Evolutionary conservation across 352 stramenopile genomes (phyloP).

Genomic region (Phytophthora sojae): DNA sequence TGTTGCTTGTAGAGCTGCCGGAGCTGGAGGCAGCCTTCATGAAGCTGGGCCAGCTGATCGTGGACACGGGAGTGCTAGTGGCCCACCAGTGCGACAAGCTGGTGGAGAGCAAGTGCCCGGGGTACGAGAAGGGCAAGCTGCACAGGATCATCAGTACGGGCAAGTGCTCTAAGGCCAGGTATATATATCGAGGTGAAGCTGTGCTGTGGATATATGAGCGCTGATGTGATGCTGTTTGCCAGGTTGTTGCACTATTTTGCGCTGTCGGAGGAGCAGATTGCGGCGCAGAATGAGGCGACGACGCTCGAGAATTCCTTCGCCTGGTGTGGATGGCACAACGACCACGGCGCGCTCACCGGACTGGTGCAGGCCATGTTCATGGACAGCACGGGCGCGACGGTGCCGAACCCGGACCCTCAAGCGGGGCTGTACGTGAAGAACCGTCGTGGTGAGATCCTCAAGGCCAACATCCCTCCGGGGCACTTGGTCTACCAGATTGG

Average conservation of each 20-base stretch:
- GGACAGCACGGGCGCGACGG: slow-evolving; percentile 68
- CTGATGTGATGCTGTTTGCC: neutral
- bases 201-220: neutral
- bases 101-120: slow-evolving; percentile 71
- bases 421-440: slow-evolving; percentile 96
- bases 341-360: slow-evolving; percentile 95
- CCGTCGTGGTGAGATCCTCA: slow-evolving; percentile 88
- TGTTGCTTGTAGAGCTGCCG: slow-evolving; percentile 63
- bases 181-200: neutral
- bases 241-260: slow-evolving; percentile 97
- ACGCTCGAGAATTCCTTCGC: slow-evolving; percentile 86
- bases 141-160: slow-evolving; percentile 89
- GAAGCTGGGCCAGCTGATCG: slow-evolving; percentile 91
- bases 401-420: slow-evolving; percentile 77
- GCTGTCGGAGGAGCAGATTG: slow-evolving; percentile 70
- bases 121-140: slow-evolving; percentile 88
- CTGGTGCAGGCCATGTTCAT: slow-evolving; percentile 94
- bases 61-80: slow-evolving; percentile 92
- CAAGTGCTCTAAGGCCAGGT: slow-evolving; percentile 92
- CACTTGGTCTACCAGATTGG: slow-evolving; percentile 96
- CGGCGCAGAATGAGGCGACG: slow-evolving; percentile 45
- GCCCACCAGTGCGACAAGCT: slow-evolving; percentile 94
- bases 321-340: slow-evolving; percentile 99
- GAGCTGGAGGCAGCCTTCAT: slow-evolving; percentile 91
- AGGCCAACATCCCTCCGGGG: slow-evolving; percentile 86